Percentiles rank a stretch among this genome's conserved stretches.
phyloP scores from a whole-genome alignment of 768 basidiomycete species.

The Calvatia gigantea region DNA sequence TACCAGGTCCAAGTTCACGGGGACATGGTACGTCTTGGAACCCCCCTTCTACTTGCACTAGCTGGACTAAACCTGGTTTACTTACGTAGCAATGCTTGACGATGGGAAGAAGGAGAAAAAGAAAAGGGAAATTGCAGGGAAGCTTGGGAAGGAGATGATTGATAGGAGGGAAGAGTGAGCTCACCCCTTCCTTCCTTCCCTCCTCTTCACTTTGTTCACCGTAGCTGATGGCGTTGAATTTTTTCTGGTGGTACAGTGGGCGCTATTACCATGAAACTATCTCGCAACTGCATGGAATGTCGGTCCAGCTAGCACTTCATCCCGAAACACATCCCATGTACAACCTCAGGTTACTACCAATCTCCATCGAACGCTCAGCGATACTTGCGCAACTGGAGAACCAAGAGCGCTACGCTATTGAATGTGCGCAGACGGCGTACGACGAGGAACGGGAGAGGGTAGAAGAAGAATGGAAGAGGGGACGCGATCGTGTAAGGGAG shows the following conservation, averaged over 20 bases:
- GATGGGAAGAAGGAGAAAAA: conserved; percentile 61
- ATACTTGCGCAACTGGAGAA: conserved; percentile 59
- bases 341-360: conserved; percentile 67
- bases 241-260: conserved; percentile 33
- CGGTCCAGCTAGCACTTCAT: conserved; percentile 61
- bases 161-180: conserved; percentile 75
- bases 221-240: neutral
- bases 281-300: conserved; percentile 51
- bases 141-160: conserved; percentile 67
- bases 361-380: conserved; percentile 76
- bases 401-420: conserved; percentile 67
- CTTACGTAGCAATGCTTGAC: conserved; percentile 20
- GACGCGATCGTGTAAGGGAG: conserved; percentile 72
- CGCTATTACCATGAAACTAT: conserved; percentile 64
- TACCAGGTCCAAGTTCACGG: conserved; percentile 41
- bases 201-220: conserved; percentile 8
- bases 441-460: conserved; percentile 77
- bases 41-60: neutral
- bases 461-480: conserved; percentile 79
- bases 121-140: conserved; percentile 66
- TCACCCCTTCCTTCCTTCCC: conserved; percentile 3
- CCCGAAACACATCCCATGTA: conserved; percentile 66
- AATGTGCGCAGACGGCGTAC: conserved; percentile 65
- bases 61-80: neutral
- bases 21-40: conserved; percentile 34